Evolutionary conservation across 2,329 filamentous ascomycete species (phyloP), one percentile per base, ranked within the genome.

Genomic region (Aspergillus sp.): DNA sequence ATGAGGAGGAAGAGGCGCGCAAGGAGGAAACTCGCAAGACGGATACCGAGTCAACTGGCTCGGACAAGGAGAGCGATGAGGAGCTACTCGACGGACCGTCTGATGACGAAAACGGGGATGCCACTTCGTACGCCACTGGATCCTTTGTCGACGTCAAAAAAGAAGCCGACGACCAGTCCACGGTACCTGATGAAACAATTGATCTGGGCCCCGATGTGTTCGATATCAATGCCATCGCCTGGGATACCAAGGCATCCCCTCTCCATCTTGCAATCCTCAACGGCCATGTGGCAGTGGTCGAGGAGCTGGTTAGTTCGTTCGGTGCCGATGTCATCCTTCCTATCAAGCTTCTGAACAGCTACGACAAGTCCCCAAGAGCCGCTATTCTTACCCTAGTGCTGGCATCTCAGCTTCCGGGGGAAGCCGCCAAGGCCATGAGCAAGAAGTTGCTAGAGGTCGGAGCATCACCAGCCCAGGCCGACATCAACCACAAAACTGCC

Each of bases 231-330:
- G 85, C 90, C 1, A 72, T 91, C n/a, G 87, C 91, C 1, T 96
- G 92, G 92, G 92, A 96, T 68, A 85, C 83, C 5, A 87, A 88
- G 4, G 86, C 87, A 60, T 90, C 89, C 13, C 87, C 92, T 1
- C 81, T 96, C 5, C 92, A 96, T 73, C 83, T 93, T 30, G 92
- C 92, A 7, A 92, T 96, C 63, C 74, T 91, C 1, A 85, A 87
- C 62, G 91, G 91, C 0, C 88, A 94, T 66, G 80, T 85, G 28
- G 84, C 89, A 4, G 85, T 88, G 11, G 90, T 94, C 15, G 85
- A 88, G 60, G 75, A 87, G 25, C 84, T 96, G 7, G 89, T 91
- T 56, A 81, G 87, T 49, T 84, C 84, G 0, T 95, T 91, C 70
- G 92, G 91, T 7, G 91, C 91, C 4, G 91, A 96, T 73, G 83